phyloP scores from a whole-genome alignment of 305 asterid species.

The Solanum hybrid region DNA sequence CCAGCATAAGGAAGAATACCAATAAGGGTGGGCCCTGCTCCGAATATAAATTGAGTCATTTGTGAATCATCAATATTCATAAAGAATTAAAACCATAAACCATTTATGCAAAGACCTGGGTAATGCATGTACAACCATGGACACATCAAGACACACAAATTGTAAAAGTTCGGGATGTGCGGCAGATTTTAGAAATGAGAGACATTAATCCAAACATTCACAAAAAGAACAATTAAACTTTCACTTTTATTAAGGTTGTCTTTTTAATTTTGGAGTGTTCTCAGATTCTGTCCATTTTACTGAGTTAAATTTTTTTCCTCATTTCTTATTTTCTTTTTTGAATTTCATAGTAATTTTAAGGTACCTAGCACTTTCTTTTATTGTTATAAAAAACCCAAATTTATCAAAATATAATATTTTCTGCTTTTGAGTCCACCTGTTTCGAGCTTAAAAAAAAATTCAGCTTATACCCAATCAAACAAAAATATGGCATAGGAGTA shows the following conservation, averaged over 20 bases:
- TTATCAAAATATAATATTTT: background rate
- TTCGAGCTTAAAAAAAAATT: background rate
- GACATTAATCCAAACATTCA: background rate
- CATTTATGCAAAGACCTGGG: background rate
- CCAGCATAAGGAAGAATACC: conserved; percentile 98
- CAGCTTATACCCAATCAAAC: background rate
- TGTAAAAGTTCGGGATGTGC: background rate
- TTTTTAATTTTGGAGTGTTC: background rate
- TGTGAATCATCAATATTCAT: background rate
- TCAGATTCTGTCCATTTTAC: background rate
- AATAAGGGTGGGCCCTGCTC: conserved; percentile 80
- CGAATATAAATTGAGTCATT: background rate
- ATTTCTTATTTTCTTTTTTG: background rate
- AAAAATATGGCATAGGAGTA: background rate
- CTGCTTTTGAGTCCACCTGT: background rate
- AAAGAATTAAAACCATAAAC: background rate
- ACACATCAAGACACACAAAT: background rate
- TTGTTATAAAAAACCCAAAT: background rate
- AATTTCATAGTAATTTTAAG: background rate
- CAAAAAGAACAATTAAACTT: background rate
- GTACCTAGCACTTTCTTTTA: background rate
- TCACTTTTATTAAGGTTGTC: background rate
- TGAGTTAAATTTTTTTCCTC: background rate
- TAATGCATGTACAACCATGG: background rate
- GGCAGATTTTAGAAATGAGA: background rate